These are phyloP conservation scores for Achaetomiella virescens DNA, from an alignment of 495 filamentous ascomycete species.

Conservation along the genomic window DNA sequence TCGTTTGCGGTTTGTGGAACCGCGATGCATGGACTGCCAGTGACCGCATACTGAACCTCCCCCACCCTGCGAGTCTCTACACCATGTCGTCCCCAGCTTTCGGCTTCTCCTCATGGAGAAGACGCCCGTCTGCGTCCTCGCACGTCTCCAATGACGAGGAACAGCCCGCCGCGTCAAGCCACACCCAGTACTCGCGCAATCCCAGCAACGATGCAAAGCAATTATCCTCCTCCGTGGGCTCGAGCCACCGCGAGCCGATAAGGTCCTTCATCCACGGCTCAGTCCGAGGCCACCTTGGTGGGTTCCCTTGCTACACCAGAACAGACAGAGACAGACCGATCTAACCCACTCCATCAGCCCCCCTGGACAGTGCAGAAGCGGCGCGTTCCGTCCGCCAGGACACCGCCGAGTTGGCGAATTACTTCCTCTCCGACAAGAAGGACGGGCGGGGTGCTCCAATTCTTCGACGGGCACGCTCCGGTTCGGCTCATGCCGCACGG, in stretches of 20 bases:
- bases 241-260: constrained; percentile 57
- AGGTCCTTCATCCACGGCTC: constrained; percentile 77
- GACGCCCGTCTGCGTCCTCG: constrained; percentile 32
- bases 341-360: constrained; percentile 20
- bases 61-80: background rate
- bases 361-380: constrained; percentile 62
- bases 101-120: constrained; percentile 36
- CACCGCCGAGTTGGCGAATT: constrained; percentile 83
- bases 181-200: constrained; percentile 4
- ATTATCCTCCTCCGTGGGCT: constrained; percentile 38
- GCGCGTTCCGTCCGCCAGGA: constrained; percentile 78
- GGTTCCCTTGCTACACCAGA: constrained; percentile 19
- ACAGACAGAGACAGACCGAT: background rate
- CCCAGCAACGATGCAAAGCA: constrained; percentile 23
- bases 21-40: constrained; percentile 11
- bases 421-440: constrained; percentile 65
- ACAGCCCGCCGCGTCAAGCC: constrained; percentile 14
- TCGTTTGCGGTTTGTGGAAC: constrained; percentile 10
- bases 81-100: constrained; percentile 33
- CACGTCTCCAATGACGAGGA: constrained; percentile 27
- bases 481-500: constrained; percentile 19
- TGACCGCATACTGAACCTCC: constrained; percentile 9
- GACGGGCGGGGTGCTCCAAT: constrained; percentile 37
- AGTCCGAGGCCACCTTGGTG: constrained; percentile 58
- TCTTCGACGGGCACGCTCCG: constrained; percentile 32